phyloP scores from a whole-genome alignment of 345 rosid genomes.

The Cardamine resedifolia region DNA sequence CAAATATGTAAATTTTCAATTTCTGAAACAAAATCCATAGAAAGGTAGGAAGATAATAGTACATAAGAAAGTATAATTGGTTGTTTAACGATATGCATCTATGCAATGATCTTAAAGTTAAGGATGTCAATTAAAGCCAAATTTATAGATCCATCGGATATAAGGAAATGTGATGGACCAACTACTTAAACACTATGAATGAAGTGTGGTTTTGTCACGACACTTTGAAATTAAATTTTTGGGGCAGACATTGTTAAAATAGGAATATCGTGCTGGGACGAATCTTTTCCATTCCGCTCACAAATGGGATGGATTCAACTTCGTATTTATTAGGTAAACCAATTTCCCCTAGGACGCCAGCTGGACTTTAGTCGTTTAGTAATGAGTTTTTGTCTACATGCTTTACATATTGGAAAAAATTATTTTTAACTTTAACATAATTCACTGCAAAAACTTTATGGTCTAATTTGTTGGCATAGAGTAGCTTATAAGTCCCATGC shows the following conservation, averaged over 20 bases:
- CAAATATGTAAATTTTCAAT: background rate
- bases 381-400: background rate
- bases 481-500: constrained; percentile 22
- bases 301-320: background rate
- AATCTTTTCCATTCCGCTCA: background rate
- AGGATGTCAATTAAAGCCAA: background rate
- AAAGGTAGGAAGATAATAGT: background rate
- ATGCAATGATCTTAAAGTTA: background rate
- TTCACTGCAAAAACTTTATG: background rate
- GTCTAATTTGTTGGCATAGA: background rate
- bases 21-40: background rate
- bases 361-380: background rate
- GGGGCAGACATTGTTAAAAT: background rate
- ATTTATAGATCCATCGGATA: background rate
- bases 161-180: background rate
- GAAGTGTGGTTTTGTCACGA: background rate
- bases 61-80: background rate
- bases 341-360: background rate
- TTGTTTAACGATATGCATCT: constrained; percentile 7
- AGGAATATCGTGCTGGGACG: background rate
- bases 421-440: background rate
- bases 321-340: background rate
- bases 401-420: background rate
- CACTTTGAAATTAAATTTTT: background rate
- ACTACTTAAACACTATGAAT: background rate